phyloP scores from a whole-genome alignment of 169 alveolate genomes.

The Eimeria brunetti region DNA sequence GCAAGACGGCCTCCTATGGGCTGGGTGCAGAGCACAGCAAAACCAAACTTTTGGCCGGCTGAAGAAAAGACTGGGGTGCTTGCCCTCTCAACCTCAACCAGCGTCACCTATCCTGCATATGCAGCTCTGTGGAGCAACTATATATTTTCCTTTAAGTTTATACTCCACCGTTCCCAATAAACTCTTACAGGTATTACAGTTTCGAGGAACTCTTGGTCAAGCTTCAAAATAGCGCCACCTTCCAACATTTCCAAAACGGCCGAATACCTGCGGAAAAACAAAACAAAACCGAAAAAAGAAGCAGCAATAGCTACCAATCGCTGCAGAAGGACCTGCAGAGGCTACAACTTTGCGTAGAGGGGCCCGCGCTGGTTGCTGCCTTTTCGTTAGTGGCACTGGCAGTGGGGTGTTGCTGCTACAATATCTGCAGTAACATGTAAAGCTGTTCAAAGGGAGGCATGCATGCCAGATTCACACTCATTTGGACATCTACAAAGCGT shows the following conservation, averaged over 20 bases:
- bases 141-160: background rate
- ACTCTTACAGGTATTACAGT: slow-evolving; percentile 77
- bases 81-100: background rate
- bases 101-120: background rate
- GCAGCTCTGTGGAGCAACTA: background rate
- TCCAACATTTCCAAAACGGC: slow-evolving; percentile 75
- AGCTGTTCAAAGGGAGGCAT: background rate
- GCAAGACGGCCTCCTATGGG: slow-evolving; percentile 76
- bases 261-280: slow-evolving; percentile 37
- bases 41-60: background rate
- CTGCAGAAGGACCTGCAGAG: background rate
- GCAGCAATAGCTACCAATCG: background rate
- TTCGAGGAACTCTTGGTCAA: slow-evolving; percentile 75
- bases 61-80: background rate
- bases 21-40: slow-evolving; percentile 2
- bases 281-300: background rate
- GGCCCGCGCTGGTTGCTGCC: background rate
- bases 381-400: background rate
- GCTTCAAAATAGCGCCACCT: slow-evolving; percentile 66
- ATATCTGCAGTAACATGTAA: background rate
- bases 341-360: background rate
- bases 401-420: background rate
- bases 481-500: background rate
- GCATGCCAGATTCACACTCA: background rate
- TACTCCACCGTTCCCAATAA: background rate